Conservation (phyloP, 495 filamentous ascomycete genomes). For the Podospora comata region DNA sequence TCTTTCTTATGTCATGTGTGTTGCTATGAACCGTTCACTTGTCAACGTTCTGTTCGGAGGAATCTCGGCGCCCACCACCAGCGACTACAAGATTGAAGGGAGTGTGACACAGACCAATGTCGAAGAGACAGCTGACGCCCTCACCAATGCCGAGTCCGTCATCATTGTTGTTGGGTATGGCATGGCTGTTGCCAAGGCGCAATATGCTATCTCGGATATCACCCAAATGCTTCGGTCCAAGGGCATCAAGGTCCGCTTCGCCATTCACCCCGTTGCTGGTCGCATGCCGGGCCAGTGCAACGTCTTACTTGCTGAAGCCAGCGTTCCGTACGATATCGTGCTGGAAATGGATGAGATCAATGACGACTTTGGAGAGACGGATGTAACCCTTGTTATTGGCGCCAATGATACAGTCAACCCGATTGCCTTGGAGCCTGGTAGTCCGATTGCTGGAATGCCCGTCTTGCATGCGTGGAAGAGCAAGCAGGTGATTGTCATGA, state of each 20-base stretch:
- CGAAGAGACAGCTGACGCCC: slow-evolving; percentile 69
- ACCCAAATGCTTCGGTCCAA: slow-evolving; percentile 63
- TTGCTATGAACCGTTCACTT: slow-evolving; percentile 79
- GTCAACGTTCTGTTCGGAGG: slow-evolving; percentile 81
- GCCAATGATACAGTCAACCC: slow-evolving; percentile 86
- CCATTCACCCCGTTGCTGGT: slow-evolving; percentile 79
- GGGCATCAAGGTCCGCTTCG: slow-evolving; percentile 76
- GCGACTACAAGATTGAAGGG: slow-evolving; percentile 70
- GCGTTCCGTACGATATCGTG: slow-evolving; percentile 80
- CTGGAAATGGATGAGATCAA: slow-evolving; percentile 91
- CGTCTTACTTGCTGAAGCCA: slow-evolving; percentile 75
- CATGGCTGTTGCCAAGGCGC: slow-evolving; percentile 84
- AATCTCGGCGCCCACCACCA: slow-evolving; percentile 56
- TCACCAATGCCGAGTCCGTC: slow-evolving; percentile 67
- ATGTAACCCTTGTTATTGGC: slow-evolving; percentile 80
- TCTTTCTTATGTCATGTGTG: slow-evolving; percentile 76
- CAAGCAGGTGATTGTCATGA: slow-evolving; percentile 85
- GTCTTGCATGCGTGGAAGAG: slow-evolving; percentile 86
- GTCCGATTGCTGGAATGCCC: slow-evolving; percentile 79
- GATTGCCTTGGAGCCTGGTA: slow-evolving; percentile 73
- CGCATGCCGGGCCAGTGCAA: slow-evolving; percentile 88
- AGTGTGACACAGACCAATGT: slow-evolving; percentile 66
- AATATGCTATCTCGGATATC: slow-evolving; percentile 80
- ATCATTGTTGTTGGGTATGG: slow-evolving; percentile 84
- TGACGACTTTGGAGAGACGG: slow-evolving; percentile 76